These are phyloP conservation scores for Fraxinus velutina DNA, from an alignment of 305 asterid genomes.

Conservation along the genomic window DNA sequence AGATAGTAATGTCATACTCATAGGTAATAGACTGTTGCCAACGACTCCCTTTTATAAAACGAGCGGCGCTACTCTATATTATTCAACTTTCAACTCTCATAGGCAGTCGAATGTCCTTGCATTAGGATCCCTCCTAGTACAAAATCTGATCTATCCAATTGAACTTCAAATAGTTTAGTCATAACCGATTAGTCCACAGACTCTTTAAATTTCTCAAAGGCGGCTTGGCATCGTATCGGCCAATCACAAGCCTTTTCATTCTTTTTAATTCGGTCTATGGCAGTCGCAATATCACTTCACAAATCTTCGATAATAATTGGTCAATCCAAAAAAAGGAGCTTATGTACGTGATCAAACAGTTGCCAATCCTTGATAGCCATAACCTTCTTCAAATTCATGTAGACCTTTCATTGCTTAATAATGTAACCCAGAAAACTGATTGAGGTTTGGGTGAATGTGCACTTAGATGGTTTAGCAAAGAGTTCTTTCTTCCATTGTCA, in stretches of 20 bases:
- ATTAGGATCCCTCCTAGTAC: not conserved
- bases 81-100: not conserved
- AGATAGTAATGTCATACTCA: not conserved
- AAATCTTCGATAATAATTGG: not conserved
- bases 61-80: not conserved
- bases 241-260: not conserved
- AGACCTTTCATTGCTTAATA: too few relatives aligned
- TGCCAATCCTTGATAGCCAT: not conserved
- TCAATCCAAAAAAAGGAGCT: too few relatives aligned
- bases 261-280: not conserved
- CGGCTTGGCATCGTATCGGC: not conserved
- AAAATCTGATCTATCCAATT: not conserved
- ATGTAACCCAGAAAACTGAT: not conserved
- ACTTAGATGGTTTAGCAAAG: not conserved
- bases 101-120: not conserved
- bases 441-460: not conserved
- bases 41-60: not conserved
- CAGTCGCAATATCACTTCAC: not conserved
- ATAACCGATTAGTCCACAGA: not conserved
- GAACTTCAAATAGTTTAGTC: not conserved
- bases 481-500: not conserved
- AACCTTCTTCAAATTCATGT: not conserved
- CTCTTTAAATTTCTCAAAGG: not conserved
- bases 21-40: not conserved
- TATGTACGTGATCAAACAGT: not conserved